Conservation (phyloP, 2,329 filamentous ascomycete species). For the Aspergillus quadricinctus region DNA sequence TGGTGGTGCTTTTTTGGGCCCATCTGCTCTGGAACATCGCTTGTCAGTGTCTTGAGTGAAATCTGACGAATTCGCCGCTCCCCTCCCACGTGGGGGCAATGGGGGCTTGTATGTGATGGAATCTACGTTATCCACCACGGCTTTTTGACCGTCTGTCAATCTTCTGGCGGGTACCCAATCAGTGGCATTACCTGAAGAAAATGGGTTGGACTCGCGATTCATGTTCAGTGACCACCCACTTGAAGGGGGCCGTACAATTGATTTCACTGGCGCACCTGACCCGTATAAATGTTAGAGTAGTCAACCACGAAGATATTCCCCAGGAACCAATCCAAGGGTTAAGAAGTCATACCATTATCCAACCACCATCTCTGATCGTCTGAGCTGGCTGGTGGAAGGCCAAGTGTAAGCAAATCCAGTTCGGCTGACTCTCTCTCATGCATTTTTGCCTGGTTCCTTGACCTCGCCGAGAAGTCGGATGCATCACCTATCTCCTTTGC, state of each 20-base stretch:
- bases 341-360: conserved; percentile 48
- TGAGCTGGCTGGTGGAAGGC: conserved; percentile 61
- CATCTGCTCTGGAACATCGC: background rate
- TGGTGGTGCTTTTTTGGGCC: conserved; percentile 45
- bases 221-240: conserved; percentile 65
- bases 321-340: background rate
- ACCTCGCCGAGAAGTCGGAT: conserved; percentile 38
- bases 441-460: conserved; percentile 19
- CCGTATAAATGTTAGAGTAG: background rate
- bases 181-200: conserved; percentile 65
- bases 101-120: conserved; percentile 15
- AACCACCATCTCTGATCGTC: conserved; percentile 63
- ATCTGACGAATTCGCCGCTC: conserved; percentile 1
- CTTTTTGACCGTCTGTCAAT: conserved; percentile 8
- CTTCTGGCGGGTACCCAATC: conserved; percentile 66
- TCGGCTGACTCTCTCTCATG: conserved; percentile 73
- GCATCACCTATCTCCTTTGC: conserved; percentile 61
- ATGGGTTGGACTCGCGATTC: conserved; percentile 75
- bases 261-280: conserved; percentile 66
- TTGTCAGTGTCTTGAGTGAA: background rate
- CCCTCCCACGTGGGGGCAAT: conserved; percentile 20
- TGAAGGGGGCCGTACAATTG: conserved; percentile 63
- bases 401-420: conserved; percentile 78
- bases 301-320: conserved; percentile 6
- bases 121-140: conserved; percentile 2